Conservation (phyloP, 805 yeast genomes). For the Wickerhamomyces mucosus region DNA sequence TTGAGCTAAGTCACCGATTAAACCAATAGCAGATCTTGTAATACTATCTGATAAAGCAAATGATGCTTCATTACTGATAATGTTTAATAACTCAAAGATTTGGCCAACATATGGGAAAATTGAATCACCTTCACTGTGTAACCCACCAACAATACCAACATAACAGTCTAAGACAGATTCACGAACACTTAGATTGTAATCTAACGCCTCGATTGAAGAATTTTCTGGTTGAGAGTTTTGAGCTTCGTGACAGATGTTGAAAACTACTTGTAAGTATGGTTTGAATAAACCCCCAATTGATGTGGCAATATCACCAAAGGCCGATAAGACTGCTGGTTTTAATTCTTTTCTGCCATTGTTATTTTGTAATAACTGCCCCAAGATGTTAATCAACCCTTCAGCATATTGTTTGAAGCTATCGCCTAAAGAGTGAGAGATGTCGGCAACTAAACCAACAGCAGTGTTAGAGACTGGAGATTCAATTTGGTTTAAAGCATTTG, state of each 20-base stretch:
- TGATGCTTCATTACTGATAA: constrained; percentile 48
- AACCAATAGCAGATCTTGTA: constrained; percentile 77
- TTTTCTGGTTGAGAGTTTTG: constrained; percentile 57
- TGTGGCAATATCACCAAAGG: constrained; percentile 93
- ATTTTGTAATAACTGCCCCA: constrained; percentile 65
- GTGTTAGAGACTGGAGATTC: constrained; percentile 80
- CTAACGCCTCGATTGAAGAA: constrained; percentile 62
- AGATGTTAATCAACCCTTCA: constrained; percentile 71
- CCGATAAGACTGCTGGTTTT: constrained; percentile 80
- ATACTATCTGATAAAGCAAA: constrained; percentile 59
- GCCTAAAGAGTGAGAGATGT: constrained; percentile 84
- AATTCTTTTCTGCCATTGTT: constrained; percentile 67
- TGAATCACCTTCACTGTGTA: constrained; percentile 56
- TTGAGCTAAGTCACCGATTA: constrained; percentile 87
- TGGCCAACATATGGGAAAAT: constrained; percentile 57
- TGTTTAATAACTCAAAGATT: constrained; percentile 60
- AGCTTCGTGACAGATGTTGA: constrained; percentile 66
- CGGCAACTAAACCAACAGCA: constrained; percentile 93
- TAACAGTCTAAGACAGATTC: constrained; percentile 94
- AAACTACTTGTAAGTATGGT: constrained; percentile 70
- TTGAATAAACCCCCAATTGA: constrained; percentile 71
- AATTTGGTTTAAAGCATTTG: constrained; percentile 68
- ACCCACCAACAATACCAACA: constrained; percentile 92
- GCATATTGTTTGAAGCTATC: constrained; percentile 63
- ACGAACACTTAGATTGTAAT: constrained; percentile 59